These are phyloP conservation scores for Blastomyces percursus DNA, from an alignment of 2,329 filamentous ascomycete genomes.

Conservation along the genomic window DNA sequence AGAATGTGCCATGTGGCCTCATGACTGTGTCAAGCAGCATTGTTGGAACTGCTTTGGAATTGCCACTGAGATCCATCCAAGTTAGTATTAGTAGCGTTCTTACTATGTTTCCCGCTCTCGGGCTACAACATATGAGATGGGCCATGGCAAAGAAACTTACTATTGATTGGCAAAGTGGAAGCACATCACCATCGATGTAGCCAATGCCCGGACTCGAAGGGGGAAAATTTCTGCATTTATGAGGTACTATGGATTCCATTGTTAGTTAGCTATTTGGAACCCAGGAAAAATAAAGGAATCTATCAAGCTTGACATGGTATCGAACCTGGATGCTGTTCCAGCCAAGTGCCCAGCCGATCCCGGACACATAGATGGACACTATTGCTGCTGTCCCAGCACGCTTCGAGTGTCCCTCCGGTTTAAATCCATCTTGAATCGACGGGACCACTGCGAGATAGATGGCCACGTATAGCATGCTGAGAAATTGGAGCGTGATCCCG, in stretches of 20 bases:
- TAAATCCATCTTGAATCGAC: constrained; percentile 21
- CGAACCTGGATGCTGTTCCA: constrained; percentile 32
- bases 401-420: constrained; percentile 13
- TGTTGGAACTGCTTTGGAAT: constrained; percentile 22
- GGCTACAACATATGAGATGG: not conserved
- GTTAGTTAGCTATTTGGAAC: not conserved
- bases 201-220: constrained; percentile 32
- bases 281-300: not conserved
- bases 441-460: constrained; percentile 35
- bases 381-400: constrained; percentile 32
- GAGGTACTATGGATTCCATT: constrained; percentile 26
- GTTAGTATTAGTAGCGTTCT: not conserved
- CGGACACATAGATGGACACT: constrained; percentile 36
- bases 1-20: constrained; percentile 56
- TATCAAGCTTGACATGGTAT: not conserved
- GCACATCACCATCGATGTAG: constrained; percentile 35
- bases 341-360: constrained; percentile 38
- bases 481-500: constrained; percentile 40
- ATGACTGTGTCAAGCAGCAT: constrained; percentile 41
- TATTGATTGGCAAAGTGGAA: constrained; percentile 33
- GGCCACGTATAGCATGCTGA: constrained; percentile 46
- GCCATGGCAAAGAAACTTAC: not conserved
- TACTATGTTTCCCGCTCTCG: not conserved
- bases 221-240: constrained; percentile 39
- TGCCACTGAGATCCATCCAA: constrained; percentile 9